phyloP scores from a whole-genome alignment of 306 rosid species.

The Prosopis cineraria region DNA sequence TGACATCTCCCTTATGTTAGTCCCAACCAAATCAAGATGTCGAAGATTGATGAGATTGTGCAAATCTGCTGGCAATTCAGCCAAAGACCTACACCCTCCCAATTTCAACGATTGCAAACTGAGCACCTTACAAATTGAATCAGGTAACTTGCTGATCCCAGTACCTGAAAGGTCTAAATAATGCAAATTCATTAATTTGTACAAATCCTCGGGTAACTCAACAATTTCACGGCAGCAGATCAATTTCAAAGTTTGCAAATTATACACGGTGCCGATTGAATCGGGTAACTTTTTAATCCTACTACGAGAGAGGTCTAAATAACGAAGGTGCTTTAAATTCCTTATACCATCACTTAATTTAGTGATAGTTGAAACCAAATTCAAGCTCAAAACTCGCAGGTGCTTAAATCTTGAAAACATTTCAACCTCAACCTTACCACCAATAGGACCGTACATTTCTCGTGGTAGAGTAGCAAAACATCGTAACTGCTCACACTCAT shows the following conservation, averaged over 20 bases:
- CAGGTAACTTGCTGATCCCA: neutral
- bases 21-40: neutral
- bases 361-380: too few species aligned
- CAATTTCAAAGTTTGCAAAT: constrained; percentile 1
- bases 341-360: neutral
- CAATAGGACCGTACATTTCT: too few species aligned
- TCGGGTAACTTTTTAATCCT: neutral
- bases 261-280: neutral
- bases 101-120: neutral
- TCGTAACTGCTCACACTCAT: neutral
- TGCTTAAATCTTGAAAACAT: neutral
- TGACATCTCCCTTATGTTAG: neutral
- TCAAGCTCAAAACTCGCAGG: neutral
- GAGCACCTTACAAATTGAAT: neutral
- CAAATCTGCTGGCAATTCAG: neutral
- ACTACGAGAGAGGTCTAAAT: neutral
- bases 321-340: neutral
- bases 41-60: neutral
- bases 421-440: neutral
- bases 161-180: neutral
- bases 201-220: neutral
- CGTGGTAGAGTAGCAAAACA: neutral
- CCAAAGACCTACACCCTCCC: neutral
- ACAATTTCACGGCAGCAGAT: neutral
- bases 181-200: neutral